Evolutionary conservation across 768 basidiomycete genomes (phyloP), one percentile per base, ranked within the genome.

Genomic region (Megacollybia marginata): DNA sequence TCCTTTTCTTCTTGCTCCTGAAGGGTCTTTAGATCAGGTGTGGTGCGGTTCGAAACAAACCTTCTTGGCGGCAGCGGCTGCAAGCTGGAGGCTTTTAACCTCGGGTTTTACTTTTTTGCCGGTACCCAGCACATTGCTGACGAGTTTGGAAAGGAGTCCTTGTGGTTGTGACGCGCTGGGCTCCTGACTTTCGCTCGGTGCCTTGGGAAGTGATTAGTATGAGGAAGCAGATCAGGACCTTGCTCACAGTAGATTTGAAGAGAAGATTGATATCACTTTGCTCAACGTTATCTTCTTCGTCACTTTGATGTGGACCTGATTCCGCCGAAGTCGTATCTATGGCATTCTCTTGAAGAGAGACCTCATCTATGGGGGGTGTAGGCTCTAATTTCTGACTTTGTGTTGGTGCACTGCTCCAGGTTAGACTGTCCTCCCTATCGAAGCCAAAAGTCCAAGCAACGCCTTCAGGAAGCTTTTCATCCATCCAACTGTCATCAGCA

Each of bases 1-100:
- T 90, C 91, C 33, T 78, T 75, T 60, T 90, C 88, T 55, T 88
- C 89, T 72, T 94, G 88, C 74, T 94, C 90, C 94, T 96, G 59
- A 46, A 40, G 23, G 7, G 36, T 33, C 20, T 11, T 48, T 43
- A 54, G 47, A 44, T 44, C 19, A 50, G 33, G 42, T 43, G 40
- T n/a, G 19, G 33, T 28, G 33, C 43, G 28, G 48, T 4, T 44
- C 1, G 38, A 47, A 9, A 59, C 71, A n/a, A 15, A 92, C 93
- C 84, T 86, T 95, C 72, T 91, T 94, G 3, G 90, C 91, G 2
- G 82, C 88, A 15, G 78, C 78, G 0, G 89, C 87, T 13, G 92
- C 91, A 52, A 84, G 75, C 59, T 90, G 87, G 31, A 92, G 62
- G 44, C 84, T 88, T 71, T 91, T 92, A 38, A 90, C 79, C 59